Base-by-base conservation (phyloP, 768 basidiomycete species). In the Lactifluus echinatus region DNA sequence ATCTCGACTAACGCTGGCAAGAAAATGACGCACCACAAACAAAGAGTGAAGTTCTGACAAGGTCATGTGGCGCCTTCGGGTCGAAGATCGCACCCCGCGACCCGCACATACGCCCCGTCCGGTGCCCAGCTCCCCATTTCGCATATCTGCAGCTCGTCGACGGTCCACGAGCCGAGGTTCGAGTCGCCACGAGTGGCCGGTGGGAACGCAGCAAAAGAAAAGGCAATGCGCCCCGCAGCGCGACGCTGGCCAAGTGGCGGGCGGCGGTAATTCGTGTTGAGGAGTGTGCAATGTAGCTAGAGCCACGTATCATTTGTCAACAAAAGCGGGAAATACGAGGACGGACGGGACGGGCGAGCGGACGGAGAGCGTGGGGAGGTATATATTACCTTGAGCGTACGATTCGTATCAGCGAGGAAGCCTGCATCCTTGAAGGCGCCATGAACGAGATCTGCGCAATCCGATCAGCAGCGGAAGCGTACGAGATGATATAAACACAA, bases 51-150 rank as follows among this genome's bases (percentile, higher is more conserved):
- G n/a, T n/a, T n/a, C n/a, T n/a, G 33, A 3, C 15, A 8, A 4
- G 37, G 4, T 42, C 29, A 8, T 2, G 31, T 44, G 15, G 15
- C 49, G 39, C 0, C 15, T 5, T n/a, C 23, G 10, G 53, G 43
- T 0, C 53, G 53, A 31, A 61, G 57, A 26, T 53, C 44, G 21
- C 55, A 57, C 19, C 64, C 63, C 11, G 57, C 70, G 10, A 69
- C 71, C 6, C 63, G 65, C 17, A 82, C 74, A 63, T 87, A 89
- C 66, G 81, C 83, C 14, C 80, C 83, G 57, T 83, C 75, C 0
- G 73, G 73, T 0, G 80, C 84, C 61, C 75, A 76, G 62, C 85
- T 85, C 0, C 86, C 84, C 86, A 88, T 86, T 43, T 75, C 72
- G 71, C 85, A 88, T 31, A 88, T 72, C 66, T 87, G 80, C 11